These are phyloP conservation scores for Mortierella hygrophila DNA, from an alignment of 192 early-diverging fungal species.

Conservation along the genomic window DNA sequence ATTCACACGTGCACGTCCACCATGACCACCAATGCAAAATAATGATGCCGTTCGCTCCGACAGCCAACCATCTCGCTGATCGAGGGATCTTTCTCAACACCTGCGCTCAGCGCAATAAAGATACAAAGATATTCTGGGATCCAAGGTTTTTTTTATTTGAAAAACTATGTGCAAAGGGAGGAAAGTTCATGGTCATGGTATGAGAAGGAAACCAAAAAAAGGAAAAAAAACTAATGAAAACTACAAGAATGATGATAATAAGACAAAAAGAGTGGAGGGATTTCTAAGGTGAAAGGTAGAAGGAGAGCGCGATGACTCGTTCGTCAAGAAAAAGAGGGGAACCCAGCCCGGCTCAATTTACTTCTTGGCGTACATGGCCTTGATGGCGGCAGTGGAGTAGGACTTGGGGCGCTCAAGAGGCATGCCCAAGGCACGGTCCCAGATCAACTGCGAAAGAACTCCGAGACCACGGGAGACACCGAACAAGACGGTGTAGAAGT, in stretches of 20 bases:
- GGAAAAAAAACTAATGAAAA: background rate
- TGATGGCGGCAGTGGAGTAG: conserved; percentile 86
- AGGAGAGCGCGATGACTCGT: background rate
- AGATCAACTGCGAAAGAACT: conserved; percentile 94
- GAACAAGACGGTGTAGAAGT: conserved; percentile 99
- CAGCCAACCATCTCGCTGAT: background rate
- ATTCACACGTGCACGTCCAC: background rate
- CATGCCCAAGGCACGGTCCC: conserved; percentile 97
- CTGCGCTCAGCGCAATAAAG: no score
- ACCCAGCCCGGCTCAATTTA: conserved; percentile 7
- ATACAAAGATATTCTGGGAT: background rate
- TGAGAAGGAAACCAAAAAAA: background rate
- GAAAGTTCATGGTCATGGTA: background rate
- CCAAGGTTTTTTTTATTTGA: background rate
- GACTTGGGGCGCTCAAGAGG: conserved; percentile 95
- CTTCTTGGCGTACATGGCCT: conserved; percentile 82
- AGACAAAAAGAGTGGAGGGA: background rate
- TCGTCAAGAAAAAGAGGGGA: background rate
- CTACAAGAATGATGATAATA: background rate
- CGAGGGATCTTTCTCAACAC: background rate
- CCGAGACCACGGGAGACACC: conserved; percentile 99
- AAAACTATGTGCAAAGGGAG: conserved; percentile 14
- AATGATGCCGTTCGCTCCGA: background rate
- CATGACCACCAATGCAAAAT: background rate
- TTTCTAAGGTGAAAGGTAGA: background rate